phyloP scores from a whole-genome alignment of 257 asterid species.

The Hygrophila difformis region DNA sequence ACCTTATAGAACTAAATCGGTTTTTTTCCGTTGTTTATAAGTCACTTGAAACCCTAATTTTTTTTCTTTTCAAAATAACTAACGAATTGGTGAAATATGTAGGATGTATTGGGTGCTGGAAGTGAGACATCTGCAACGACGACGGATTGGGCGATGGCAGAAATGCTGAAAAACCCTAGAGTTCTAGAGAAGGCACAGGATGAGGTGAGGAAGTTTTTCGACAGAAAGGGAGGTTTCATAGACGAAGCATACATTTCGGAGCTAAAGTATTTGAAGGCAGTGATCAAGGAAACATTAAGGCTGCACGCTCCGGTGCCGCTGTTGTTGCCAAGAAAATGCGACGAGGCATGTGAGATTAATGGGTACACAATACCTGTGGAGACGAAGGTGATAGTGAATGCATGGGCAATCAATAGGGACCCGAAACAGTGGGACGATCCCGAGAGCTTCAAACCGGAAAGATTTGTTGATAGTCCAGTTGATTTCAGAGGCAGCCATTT shows the following conservation, averaged over 20 bases:
- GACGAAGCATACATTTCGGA: conserved; percentile 12
- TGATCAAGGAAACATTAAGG: conserved; percentile 13
- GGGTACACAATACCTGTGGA: conserved; percentile 13
- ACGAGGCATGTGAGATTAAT: conserved; percentile 1
- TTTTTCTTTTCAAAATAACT: no score
- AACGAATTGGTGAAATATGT: neutral
- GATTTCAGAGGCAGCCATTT: conserved; percentile 3
- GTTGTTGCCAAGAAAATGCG: conserved; percentile 2
- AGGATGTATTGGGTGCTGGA: conserved; percentile 16
- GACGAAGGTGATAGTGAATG: conserved; percentile 5
- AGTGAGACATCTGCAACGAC: conserved; percentile 12
- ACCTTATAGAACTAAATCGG: no score
- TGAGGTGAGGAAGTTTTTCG: conserved; percentile 16
- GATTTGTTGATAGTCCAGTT: conserved; percentile 2
- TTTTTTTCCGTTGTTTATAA: no score
- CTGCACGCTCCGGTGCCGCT: conserved; percentile 11
- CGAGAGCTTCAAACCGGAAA: conserved; percentile 16
- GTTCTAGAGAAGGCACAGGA: conserved; percentile 12
- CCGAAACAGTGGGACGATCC: conserved; percentile 10
- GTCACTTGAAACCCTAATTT: no score
- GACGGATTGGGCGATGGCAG: conserved; percentile 21
- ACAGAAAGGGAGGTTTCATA: neutral
- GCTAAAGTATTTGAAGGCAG: conserved; percentile 14
- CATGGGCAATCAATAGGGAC: conserved; percentile 4
- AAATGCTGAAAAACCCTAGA: conserved; percentile 16